Conservation (phyloP, 768 basidiomycete species). For the Phylloporus rhodoxanthus region DNA sequence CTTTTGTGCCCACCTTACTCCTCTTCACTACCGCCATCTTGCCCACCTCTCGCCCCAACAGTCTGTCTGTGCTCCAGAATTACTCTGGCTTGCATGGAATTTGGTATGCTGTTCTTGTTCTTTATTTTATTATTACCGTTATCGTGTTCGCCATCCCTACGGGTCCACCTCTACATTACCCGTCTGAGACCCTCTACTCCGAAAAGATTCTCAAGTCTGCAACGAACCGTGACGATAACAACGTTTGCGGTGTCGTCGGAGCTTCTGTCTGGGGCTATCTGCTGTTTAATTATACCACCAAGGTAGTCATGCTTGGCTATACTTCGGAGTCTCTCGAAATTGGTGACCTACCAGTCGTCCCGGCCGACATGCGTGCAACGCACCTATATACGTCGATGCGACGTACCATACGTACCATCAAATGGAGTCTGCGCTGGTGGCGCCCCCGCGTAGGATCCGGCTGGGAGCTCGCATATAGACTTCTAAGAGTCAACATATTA, state of each 20-base stretch:
- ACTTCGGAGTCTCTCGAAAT: constrained; percentile 70
- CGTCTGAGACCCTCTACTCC: constrained; percentile 68
- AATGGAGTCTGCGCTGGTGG: constrained; percentile 52
- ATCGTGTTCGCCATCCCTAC: constrained; percentile 51
- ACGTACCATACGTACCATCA: constrained; percentile 43
- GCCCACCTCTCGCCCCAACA: constrained; percentile 40
- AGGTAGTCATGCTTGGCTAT: constrained; percentile 81
- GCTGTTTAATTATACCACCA: constrained; percentile 84
- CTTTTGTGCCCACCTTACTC: constrained; percentile 41
- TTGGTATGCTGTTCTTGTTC: constrained; percentile 48
- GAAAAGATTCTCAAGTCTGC: constrained; percentile 56
- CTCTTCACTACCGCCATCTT: constrained; percentile 50
- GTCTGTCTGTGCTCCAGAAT: constrained; percentile 22
- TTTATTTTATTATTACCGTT: constrained; percentile 43
- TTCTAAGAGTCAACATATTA: constrained; percentile 51
- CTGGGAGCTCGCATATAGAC: constrained; percentile 55
- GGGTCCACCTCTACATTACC: constrained; percentile 73
- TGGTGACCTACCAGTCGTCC: constrained; percentile 80
- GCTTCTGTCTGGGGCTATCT: constrained; percentile 43
- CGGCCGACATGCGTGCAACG: constrained; percentile 63
- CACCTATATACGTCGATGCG: constrained; percentile 64
- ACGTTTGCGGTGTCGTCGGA: constrained; percentile 61
- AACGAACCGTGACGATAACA: constrained; percentile 62
- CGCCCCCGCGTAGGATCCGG: constrained; percentile 56
- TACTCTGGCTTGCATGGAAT: constrained; percentile 28